Percentiles rank a stretch among this genome's conserved stretches.
phyloP scores from a whole-genome alignment of 495 filamentous ascomycete genomes.

The Aspergillus leporis region DNA sequence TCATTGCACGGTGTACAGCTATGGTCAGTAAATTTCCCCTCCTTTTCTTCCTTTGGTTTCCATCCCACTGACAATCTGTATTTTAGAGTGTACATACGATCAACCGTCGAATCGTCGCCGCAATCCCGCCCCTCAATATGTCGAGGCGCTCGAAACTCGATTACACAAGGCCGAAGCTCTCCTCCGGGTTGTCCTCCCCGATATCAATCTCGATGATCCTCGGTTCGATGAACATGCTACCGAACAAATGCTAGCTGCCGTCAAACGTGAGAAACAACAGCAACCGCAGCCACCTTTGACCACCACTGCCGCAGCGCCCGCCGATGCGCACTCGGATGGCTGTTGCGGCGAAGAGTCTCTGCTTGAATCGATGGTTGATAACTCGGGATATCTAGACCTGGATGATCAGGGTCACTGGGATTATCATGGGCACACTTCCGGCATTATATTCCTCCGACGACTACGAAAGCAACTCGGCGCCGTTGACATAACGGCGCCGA shows the following conservation, averaged over 20 bases:
- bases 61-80: constrained; percentile 6
- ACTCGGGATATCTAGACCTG: constrained; percentile 84
- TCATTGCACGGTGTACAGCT: constrained; percentile 96
- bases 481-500: constrained; percentile 52
- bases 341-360: constrained; percentile 63
- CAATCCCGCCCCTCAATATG: constrained; percentile 92
- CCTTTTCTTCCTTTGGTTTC: constrained; percentile 27
- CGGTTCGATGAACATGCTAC: constrained; percentile 69
- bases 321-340: constrained; percentile 25
- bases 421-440: constrained; percentile 92
- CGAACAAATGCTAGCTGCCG: constrained; percentile 41
- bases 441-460: constrained; percentile 78
- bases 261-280: constrained; percentile 29
- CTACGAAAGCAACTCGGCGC: constrained; percentile 84
- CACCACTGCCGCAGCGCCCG: constrained; percentile 12
- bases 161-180: constrained; percentile 83
- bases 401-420: constrained; percentile 93
- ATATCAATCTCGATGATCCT: constrained; percentile 82
- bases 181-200: constrained; percentile 75
- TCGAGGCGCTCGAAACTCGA: constrained; percentile 84
- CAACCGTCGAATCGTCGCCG: constrained; percentile 94
- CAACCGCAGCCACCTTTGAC: constrained; percentile 14
- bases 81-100: constrained; percentile 92
- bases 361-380: constrained; percentile 92
- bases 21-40: constrained; percentile 62